phyloP scores from a whole-genome alignment of 768 basidiomycete genomes.

The Coprinellus aureogranulatus region DNA sequence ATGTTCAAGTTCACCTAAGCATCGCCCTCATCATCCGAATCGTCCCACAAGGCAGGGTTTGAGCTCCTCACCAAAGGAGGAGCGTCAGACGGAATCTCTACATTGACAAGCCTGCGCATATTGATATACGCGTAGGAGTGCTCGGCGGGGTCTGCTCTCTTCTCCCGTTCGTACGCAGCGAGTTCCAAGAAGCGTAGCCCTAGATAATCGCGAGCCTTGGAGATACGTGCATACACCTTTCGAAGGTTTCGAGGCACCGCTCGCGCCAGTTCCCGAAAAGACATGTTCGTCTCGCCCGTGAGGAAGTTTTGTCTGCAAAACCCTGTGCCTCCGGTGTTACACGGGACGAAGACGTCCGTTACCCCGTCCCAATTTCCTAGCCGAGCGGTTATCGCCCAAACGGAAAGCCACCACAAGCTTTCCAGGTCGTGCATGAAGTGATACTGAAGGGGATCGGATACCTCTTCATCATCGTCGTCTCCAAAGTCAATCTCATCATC shows the following conservation, averaged over 20 bases:
- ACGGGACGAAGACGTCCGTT: background rate
- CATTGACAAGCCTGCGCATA: background rate
- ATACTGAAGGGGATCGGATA: background rate
- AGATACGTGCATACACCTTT: background rate
- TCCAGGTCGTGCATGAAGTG: conserved; percentile 1
- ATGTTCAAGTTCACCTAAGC: too few species aligned
- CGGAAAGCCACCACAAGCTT: background rate
- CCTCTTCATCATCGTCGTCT: too few species aligned
- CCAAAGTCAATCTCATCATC: too few species aligned
- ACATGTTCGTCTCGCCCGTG: too few species aligned
- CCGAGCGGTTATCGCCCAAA: background rate
- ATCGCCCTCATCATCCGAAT: too few species aligned
- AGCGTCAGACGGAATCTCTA: background rate
- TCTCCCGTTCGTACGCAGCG: background rate
- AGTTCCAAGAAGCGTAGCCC: background rate
- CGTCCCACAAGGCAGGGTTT: too few species aligned
- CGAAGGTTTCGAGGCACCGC: too few species aligned
- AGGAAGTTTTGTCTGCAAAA: too few species aligned
- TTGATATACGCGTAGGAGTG: too few species aligned
- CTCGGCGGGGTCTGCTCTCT: too few species aligned
- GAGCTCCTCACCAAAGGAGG: background rate
- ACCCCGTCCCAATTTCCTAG: background rate
- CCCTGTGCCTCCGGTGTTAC: too few species aligned
- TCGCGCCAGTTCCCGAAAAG: too few species aligned
- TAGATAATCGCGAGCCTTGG: background rate